Evolutionary conservation across 257 asterid species (phyloP), one percentile per base, ranked within the genome.

Genomic region (Capsicum rhomboideum): DNA sequence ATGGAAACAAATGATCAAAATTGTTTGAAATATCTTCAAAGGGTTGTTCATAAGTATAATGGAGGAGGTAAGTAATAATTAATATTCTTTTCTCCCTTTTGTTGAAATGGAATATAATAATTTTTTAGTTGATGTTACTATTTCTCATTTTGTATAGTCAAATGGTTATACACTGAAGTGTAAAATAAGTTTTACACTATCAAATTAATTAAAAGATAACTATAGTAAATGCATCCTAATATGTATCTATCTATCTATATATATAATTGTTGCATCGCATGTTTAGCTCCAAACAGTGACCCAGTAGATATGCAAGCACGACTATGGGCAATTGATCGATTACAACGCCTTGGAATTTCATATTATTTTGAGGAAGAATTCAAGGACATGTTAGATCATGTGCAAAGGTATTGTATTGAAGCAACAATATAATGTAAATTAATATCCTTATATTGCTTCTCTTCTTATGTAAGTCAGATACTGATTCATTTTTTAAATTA

Each of bases 301-400:
- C 96, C 96, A 0, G 89, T 89, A 1, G 96, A 92, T 13, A 72
- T 88, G 9, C 91, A 89, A 42, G 91, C 89, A 8, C 87, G 91
- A 63, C 91, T 90, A 1, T 91, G 93, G 94, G 94, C 91, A 0
- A 87, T 91, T 14, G 96, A 92, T 80, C 83, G 94, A 29, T 86
- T 91, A 13, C 93, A 88, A 46, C 92, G 94, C 66, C 90, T 92
- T 13, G 93, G 96, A 72, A 87, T 92, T 55, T 91, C 91, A 55
- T 89, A 88, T 40, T 85, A 83, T 59, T 91, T 92, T 37, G 61
- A 80, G 23, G 5, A 87, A 2, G 91, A 92, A 84, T 90, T 91
- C 21, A 58, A 83, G 1, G 85, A 89, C 23, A 85, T 79, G 80
- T 59, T 92, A 40, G 61, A 78, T 23, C 86, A 92, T 61, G 87